phyloP scores from a whole-genome alignment of 257 asterid genomes.

The Solanum chiquidenum region DNA sequence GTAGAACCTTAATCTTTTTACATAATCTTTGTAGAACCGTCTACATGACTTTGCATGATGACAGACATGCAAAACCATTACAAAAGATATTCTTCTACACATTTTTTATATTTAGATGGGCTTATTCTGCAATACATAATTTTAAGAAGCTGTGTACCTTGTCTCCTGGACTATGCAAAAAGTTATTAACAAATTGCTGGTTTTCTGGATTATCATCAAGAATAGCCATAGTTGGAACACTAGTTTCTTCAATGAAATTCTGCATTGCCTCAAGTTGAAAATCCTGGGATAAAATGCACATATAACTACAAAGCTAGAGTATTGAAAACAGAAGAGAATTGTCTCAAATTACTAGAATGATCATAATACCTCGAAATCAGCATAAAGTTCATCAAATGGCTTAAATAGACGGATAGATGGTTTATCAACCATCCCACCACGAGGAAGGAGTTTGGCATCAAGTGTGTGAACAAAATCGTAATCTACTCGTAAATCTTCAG shows the following conservation, averaged over 20 bases:
- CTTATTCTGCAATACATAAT: neutral
- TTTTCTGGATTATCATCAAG: slow-evolving; percentile 48
- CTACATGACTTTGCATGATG: neutral
- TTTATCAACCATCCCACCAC: slow-evolving; percentile 56
- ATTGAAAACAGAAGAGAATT: neutral
- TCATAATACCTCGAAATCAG: slow-evolving; percentile 46
- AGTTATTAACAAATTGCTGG: slow-evolving; percentile 44
- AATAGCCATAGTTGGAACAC: slow-evolving; percentile 43
- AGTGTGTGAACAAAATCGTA: slow-evolving; percentile 62
- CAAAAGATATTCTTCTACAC: neutral
- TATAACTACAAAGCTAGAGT: neutral
- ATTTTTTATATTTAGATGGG: neutral
- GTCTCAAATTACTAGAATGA: neutral
- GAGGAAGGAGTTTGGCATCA: slow-evolving; percentile 64
- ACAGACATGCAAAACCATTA: neutral
- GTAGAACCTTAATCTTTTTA: neutral
- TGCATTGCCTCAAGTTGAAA: slow-evolving; percentile 51
- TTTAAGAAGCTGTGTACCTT: slow-evolving; percentile 36
- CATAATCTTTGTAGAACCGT: neutral
- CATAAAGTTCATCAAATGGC: slow-evolving; percentile 74
- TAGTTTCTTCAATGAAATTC: slow-evolving; percentile 49
- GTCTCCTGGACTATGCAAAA: slow-evolving; percentile 33
- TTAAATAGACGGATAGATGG: slow-evolving; percentile 72
- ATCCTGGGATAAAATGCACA: slow-evolving; percentile 33
- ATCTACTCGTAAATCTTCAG: slow-evolving; percentile 70